Base-by-base conservation (phyloP, 306 rosid genomes). In the Castanospermum australe region DNA sequence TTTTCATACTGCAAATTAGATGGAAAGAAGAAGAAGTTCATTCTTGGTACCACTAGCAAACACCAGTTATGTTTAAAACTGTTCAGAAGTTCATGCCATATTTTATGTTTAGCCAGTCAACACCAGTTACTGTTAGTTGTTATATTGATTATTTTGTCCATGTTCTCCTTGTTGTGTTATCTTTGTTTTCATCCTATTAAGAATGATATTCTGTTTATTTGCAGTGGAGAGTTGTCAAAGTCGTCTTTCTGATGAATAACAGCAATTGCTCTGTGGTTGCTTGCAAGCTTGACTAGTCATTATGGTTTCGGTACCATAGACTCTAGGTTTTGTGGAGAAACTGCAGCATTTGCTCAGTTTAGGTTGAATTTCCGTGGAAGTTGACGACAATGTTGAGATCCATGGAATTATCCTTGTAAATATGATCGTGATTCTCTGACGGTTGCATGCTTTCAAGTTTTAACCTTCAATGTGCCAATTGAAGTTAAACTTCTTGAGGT, bases 281-380 rank as follows among this genome's bases (percentile, higher is more conserved):
- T 81, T 75, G 73, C 75, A 68, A 62, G 67, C 76, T 55, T 51
- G 52, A 50, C 79, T 79, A 17, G 76, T 77, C 25, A 61, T 70
- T 52, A 86, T 86, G 90, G 83, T 82, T 84, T 80, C 30, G 83
- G 66, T 82, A 82, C 90, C 87, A 80, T 61, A 67, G 41, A 80
- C 66, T 74, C 51, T 67, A 66, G 68, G 38, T 56, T 67, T 47
- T 51, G 45, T 60, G 30, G 82, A 72, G 77, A 73, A 80, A 66
- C 83, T 65, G 64, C 79, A 65, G 83, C 69, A 74, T 67, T 33
- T 72, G 65, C 82, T 61, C 44, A 57, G 56, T 1, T 55, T 38
- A 50, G 75, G 70, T 41, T 72, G 76, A 71, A 70, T 63, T 75
- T 54, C 75, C 21, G 13, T 41, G 20, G 63, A 51, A 55, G 57